Conservation (phyloP, 768 basidiomycete genomes). For the Leccinum uliginosum region DNA sequence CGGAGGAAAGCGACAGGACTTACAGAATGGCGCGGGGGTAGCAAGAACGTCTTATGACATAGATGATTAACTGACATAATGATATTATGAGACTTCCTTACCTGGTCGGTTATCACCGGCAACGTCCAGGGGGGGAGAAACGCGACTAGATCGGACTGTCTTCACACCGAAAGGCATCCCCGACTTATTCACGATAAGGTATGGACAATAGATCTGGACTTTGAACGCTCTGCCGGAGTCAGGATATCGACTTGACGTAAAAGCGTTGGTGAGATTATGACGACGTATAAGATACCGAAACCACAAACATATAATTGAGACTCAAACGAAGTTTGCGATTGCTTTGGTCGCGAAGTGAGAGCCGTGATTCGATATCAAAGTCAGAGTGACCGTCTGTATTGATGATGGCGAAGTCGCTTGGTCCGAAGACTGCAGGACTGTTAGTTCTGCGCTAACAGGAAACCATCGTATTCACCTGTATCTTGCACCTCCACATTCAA, state of each 20-base stretch:
- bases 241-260: slow-evolving; percentile 56
- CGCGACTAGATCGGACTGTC: slow-evolving; percentile 56
- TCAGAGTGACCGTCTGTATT: slow-evolving; percentile 90
- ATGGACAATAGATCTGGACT: slow-evolving; percentile 91
- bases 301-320: slow-evolving; percentile 84
- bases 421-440: slow-evolving; percentile 64
- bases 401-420: slow-evolving; percentile 96
- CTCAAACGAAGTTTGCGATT: slow-evolving; percentile 76
- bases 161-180: slow-evolving; percentile 75
- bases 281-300: neutral
- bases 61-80: slow-evolving; percentile 16
- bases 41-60: slow-evolving; percentile 40
- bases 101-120: slow-evolving; percentile 77
- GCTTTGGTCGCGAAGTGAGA: slow-evolving; percentile 68
- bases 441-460: slow-evolving; percentile 1
- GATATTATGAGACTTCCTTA: slow-evolving; percentile 24
- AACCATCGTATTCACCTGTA: slow-evolving; percentile 51
- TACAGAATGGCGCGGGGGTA: slow-evolving; percentile 74
- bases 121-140: slow-evolving; percentile 66
- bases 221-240: slow-evolving; percentile 95
- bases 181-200: slow-evolving; percentile 89
- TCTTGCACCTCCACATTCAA: slow-evolving; percentile 91
- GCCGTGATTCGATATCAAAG: slow-evolving; percentile 71
- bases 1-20: slow-evolving; percentile 30
- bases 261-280: slow-evolving; percentile 5